Percentiles rank a stretch among this genome's conserved stretches.
These are phyloP conservation scores for Ogataea pignaliae DNA, from an alignment of 805 yeast species.

Conservation along the genomic window DNA sequence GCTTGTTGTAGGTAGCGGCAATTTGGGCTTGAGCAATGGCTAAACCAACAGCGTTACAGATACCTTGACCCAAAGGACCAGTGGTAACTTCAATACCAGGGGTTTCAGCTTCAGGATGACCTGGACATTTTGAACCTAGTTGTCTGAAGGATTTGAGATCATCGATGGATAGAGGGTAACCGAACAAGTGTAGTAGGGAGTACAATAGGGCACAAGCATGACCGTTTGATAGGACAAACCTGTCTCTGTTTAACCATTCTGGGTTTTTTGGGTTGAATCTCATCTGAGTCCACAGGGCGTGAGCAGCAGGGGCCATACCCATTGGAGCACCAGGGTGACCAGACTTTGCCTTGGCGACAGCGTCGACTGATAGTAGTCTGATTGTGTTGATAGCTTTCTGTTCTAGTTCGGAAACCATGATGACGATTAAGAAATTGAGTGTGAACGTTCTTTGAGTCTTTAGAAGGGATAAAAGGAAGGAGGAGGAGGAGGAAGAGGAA, in stretches of 20 bases:
- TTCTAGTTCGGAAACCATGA: constrained; percentile 53
- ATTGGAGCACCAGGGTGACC: constrained; percentile 99
- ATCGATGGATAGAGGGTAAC: constrained; percentile 74
- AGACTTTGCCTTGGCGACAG: constrained; percentile 82
- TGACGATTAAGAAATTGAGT: background rate
- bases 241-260: constrained; percentile 89
- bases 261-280: constrained; percentile 89
- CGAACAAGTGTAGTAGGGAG: constrained; percentile 78
- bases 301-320: constrained; percentile 96
- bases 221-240: constrained; percentile 93
- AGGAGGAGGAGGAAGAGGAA: background rate
- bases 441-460: too few relatives aligned
- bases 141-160: constrained; percentile 91
- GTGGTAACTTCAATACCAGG: constrained; percentile 97
- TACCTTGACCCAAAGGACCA: constrained; percentile 99
- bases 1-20: constrained; percentile 92
- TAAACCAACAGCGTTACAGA: constrained; percentile 91
- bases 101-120: constrained; percentile 91
- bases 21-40: constrained; percentile 92
- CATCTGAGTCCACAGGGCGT: constrained; percentile 76
- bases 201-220: constrained; percentile 92
- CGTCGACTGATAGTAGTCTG: constrained; percentile 84
- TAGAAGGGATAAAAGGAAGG: background rate
- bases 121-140: constrained; percentile 87
- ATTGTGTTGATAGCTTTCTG: constrained; percentile 77